Conservation (phyloP, 2,329 filamentous ascomycete species). For the Trichoderma sp. region DNA sequence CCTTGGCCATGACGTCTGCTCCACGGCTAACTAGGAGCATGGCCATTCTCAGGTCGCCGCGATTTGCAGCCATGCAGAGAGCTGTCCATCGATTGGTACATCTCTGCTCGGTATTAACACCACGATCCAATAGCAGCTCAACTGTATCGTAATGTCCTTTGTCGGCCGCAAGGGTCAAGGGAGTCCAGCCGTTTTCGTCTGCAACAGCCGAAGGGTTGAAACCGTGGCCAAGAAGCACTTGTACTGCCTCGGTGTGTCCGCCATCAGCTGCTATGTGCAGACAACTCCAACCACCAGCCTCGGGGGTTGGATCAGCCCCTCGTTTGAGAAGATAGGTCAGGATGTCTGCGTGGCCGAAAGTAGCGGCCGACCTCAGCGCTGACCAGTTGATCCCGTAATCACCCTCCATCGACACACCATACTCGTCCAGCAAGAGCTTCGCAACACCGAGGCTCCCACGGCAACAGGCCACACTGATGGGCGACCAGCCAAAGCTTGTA, state of each 20-base stretch:
- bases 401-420: conserved; percentile 6
- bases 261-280: conserved; percentile 17
- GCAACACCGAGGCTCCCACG: neutral
- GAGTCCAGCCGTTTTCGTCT: neutral
- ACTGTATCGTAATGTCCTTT: neutral
- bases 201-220: neutral
- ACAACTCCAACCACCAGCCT: conserved; percentile 15
- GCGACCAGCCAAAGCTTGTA: conserved; percentile 8
- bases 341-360: conserved; percentile 3
- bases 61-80: conserved; percentile 19
- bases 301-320: conserved; percentile 5
- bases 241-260: conserved; percentile 9
- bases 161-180: conserved; percentile 15
- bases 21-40: conserved; percentile 5
- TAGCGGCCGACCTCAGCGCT: conserved; percentile 4
- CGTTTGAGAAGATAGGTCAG: conserved; percentile 17
- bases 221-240: conserved; percentile 19
- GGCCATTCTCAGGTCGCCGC: neutral
- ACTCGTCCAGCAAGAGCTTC: conserved; percentile 11
- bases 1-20: neutral
- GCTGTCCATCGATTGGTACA: conserved; percentile 15
- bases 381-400: conserved; percentile 1
- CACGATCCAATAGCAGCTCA: neutral
- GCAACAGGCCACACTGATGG: conserved; percentile 8
- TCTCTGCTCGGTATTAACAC: conserved; percentile 4